Percentiles rank a stretch among this genome's conserved stretches.
Conservation (phyloP, 768 basidiomycete species). For the Kwoniella sp. region DNA sequence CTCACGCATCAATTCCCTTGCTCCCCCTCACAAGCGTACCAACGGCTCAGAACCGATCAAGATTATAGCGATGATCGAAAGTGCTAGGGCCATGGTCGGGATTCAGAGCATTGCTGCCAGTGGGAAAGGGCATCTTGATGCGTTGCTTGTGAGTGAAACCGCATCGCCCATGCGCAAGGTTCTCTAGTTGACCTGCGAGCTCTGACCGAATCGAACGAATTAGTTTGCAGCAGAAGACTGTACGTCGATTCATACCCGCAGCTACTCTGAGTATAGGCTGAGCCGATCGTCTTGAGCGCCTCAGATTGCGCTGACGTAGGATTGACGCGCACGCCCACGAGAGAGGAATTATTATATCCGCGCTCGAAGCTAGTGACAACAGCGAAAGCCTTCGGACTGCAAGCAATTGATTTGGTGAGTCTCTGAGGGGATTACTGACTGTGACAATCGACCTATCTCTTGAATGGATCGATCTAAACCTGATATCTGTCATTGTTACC, state of each 20-base stretch:
- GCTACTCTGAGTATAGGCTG: too few relatives aligned
- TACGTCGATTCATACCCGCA: slow-evolving; percentile 54
- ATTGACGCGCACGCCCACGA: slow-evolving; percentile 72
- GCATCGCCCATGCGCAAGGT: too few relatives aligned
- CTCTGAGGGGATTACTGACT: too few relatives aligned
- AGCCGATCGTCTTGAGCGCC: too few relatives aligned
- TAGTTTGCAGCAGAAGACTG: slow-evolving; percentile 97
- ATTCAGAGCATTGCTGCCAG: slow-evolving; percentile 72
- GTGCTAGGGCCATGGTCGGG: slow-evolving; percentile 70
- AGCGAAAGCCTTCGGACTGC: slow-evolving; percentile 78
- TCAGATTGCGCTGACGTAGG: slow-evolving; percentile 86
- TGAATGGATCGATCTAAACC: too few relatives aligned
- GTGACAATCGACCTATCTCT: too few relatives aligned
- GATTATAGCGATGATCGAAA: slow-evolving; percentile 82
- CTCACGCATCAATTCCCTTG: slow-evolving; percentile 58
- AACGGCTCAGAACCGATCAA: slow-evolving; percentile 57
- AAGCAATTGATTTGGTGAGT: slow-evolving; percentile 85
- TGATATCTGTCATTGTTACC: neutral
- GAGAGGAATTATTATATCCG: slow-evolving; percentile 77
- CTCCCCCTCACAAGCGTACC: slow-evolving; percentile 26
- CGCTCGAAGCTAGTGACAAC: slow-evolving; percentile 78
- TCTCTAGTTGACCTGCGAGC: too few relatives aligned
- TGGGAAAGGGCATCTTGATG: slow-evolving; percentile 65
- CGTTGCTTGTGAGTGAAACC: slow-evolving; percentile 65
- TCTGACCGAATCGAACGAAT: too few relatives aligned